Percentiles rank a stretch among this genome's conserved stretches.
These are phyloP conservation scores for Auricularia sp. DNA, from an alignment of 768 basidiomycete genomes.

Conservation along the genomic window DNA sequence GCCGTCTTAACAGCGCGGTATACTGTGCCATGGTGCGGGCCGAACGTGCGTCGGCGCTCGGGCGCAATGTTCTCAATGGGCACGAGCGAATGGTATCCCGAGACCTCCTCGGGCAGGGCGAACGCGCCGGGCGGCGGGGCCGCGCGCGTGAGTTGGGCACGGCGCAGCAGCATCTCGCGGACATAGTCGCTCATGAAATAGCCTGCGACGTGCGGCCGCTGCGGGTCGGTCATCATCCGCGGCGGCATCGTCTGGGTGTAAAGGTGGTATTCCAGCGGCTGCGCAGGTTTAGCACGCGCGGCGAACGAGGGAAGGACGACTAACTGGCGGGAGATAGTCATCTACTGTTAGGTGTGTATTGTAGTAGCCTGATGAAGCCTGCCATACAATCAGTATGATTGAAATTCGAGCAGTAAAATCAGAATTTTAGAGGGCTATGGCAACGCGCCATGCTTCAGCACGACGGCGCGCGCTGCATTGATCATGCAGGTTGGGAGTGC, in stretches of 20 bases:
- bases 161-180: slow-evolving; percentile 47
- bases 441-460: too few species aligned
- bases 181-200: slow-evolving; percentile 84
- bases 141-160: slow-evolving; percentile 35
- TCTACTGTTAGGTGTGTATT: too few species aligned
- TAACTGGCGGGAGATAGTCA: too few species aligned
- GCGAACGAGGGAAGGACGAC: too few species aligned
- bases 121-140: slow-evolving; percentile 31
- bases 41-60: slow-evolving; percentile 64
- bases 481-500: too few species aligned
- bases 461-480: too few species aligned
- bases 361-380: too few species aligned
- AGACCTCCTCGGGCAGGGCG: slow-evolving; percentile 74
- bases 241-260: slow-evolving; percentile 67
- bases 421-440: too few species aligned
- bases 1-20: slow-evolving; percentile 71
- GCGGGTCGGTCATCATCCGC: slow-evolving; percentile 30
- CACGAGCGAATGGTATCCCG: slow-evolving; percentile 81
- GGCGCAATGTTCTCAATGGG: slow-evolving; percentile 49
- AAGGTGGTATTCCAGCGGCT: slow-evolving; percentile 83
- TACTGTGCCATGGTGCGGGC: slow-evolving; percentile 75
- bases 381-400: too few species aligned
- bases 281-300: not conserved
- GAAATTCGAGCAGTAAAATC: too few species aligned
- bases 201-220: slow-evolving; percentile 24